Evolutionary conservation across 2,329 filamentous ascomycete genomes (phyloP), one percentile per base, ranked within the genome.

Genomic region (Neofusicoccum cordaticola): DNA sequence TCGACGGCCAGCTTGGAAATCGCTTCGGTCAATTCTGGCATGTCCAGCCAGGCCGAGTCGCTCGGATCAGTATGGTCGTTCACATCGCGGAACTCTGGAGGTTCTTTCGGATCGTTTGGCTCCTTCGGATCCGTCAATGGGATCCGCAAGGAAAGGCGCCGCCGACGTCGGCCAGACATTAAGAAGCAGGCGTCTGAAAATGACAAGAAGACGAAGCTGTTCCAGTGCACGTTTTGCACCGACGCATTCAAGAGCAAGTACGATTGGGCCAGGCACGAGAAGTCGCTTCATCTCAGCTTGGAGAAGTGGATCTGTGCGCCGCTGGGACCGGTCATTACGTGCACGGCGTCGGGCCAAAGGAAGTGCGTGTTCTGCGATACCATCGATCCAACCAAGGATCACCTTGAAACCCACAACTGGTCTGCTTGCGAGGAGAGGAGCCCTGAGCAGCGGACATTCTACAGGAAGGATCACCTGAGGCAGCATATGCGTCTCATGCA

Each of bases 351-450:
- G n/a, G 85, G 86, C 34, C 77, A 83, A 68, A 80, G 80, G 61
- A 79, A 82, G 57, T 89, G 86, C 71, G 85, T 84, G 1, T 89
- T 87, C 71, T 89, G 86, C 72, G 81, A 82, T 62, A 77, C 77
- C 17, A 69, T 80, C 27, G 81, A 87, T 60, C 86, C 86, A 0
- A 80, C 80, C 7, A 73, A 78, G 27, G 82, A 84, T 13, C 86
- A 89, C 72, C 71, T 88, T 15, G 85, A 86, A 68, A 79, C 78
- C 7, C 86, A 89, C 75, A 86, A 87, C 67, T 86, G 85, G 71
- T 76, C 77, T 39, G 78, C 85, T 13, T 93, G 91, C 72, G 86
- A 87, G 67, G 89, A 92, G 71, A 86, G 90, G 71, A 84, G 84
- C 3, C 67, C 83, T 1, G 82, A 86, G 63, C 88, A 91, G 68